Base-by-base conservation (phyloP, 1,139 yeast genomes). In the Suhomyces terraborum region DNA sequence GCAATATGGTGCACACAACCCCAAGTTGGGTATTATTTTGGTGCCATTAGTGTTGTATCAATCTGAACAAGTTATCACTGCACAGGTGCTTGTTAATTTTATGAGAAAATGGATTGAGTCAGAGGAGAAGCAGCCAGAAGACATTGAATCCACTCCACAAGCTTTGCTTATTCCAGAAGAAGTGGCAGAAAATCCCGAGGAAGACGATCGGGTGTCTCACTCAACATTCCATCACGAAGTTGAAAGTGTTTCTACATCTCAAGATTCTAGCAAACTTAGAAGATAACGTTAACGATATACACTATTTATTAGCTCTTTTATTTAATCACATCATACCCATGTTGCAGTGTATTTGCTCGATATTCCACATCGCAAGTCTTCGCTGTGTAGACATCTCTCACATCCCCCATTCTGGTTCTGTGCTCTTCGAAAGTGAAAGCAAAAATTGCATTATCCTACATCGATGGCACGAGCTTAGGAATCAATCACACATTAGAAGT, bases 11-110 rank as follows among this genome's bases (percentile, higher is more conserved):
- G 64, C 79, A 4, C 54, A 73, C 36, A 77, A 77, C 49, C 73
- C 75, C 6, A 69, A 79, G 48, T 67, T 88, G 47, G 96, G 96
- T 18, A 77, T 79, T 42, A 64, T 88, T 30, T 66, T 89, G 30
- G 88, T 88, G 4, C 94, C 96, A 0, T 69, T 88, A 56, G 95
- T 88, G 9, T 66, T 88, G 39, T 88, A 86, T 56, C 96, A 88
- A 62, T 84, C 91, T 8, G 91, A 85, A 55, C 96, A 88, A 65
- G 94, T 89, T 12, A 67, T 85, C 35, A 75, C 86, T 13, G 95
- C 95, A 0, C 87, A 84, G 52, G 60, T 84, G 2, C 67, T 86
- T 52, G 84, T 82, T 8, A 73, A 75, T n/a, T 63, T 79, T 28
- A 80, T 85, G 76, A 77, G 72, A 49, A 69, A 71, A 49, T 87